A percentile compares a stretch with the other conserved stretches of the same genome.
Evolutionary conservation across 768 basidiomycete species (phyloP).

Genomic region (Candolleomyces aberdarensis): DNA sequence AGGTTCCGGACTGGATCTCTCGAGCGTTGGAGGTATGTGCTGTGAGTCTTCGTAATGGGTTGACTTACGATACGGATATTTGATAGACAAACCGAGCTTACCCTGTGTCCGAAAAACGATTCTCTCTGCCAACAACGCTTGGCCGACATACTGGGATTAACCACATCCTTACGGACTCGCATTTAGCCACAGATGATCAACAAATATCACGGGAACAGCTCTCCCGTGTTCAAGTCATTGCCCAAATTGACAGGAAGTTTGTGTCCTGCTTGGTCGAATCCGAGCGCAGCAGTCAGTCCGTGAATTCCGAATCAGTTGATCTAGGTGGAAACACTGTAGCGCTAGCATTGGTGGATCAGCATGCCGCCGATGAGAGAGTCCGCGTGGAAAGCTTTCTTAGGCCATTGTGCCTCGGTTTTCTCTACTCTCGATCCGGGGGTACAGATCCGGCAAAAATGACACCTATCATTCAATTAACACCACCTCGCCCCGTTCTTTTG

Average conservation of each 20-base stretch:
- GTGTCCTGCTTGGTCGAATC: conserved; percentile 63
- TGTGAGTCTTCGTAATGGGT: conserved; percentile 7
- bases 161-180: too few relatives aligned
- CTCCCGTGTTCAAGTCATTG: conserved; percentile 54
- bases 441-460: conserved; percentile 27
- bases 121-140: background rate
- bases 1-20: conserved; percentile 62
- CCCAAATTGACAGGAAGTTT: conserved; percentile 91
- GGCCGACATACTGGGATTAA: too few relatives aligned
- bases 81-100: conserved; percentile 58
- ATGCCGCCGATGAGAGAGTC: conserved; percentile 96
- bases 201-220: conserved; percentile 43
- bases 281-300: background rate
- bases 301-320: background rate
- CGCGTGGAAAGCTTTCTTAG: conserved; percentile 83
- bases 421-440: conserved; percentile 35
- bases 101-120: conserved; percentile 33
- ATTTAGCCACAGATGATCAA: background rate
- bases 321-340: conserved; percentile 2
- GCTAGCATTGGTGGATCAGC: conserved; percentile 90
- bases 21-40: conserved; percentile 52
- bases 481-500: conserved; percentile 60
- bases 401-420: conserved; percentile 70
- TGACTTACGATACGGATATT: background rate
- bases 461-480: conserved; percentile 41